Evolutionary conservation across 176 grass and related monocot species (phyloP), one percentile per base, ranked within the genome.

Genomic region (Raddia guianensis): DNA sequence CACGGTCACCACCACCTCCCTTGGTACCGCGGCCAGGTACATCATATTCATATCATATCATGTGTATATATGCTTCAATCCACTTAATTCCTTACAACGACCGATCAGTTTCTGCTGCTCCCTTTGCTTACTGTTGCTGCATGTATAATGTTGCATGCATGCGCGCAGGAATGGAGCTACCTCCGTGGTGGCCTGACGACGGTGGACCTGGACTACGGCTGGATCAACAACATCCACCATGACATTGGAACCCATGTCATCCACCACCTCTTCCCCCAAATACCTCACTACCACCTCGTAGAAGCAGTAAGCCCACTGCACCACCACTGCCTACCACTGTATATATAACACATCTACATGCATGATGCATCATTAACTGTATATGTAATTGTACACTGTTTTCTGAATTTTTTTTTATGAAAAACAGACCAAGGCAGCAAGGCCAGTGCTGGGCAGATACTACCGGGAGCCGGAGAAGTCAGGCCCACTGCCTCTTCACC

Each of bases 221-320:
- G 92, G 95, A 94, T 98, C 83, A 98, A 92, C 80, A 94, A 66
- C 16, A 92, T 98, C 70, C 95, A 98, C 83, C 95, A 98, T 48
- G 87, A 98, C 81, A 98, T 98, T 58, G 95, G 90, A 72, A 98
- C 95, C 55, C 95, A 98, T 84, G 92, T 98, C 83, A 87, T 98
- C 53, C 95, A 98, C 63, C 95, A 98, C 63, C 95, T 98, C 70
- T 98, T 98, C 81, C 95, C 95, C 8, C 92, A 94, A 49, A 98
- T 98, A 50, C 95, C 95, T 7, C 95, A 98, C 55, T 98, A 98
- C 82, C 86, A 98, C 78, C 75, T 98, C 13, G 78, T 83, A 13
- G 90, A 98, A 80, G 95, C 95, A 8, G 94, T 97, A 83, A 97
- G 91, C 56, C 18, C 19, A 51, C 52, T n/a, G n/a, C n/a, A n/a